Evolutionary conservation across 1,284 basidiomycete genomes (phyloP).

Genomic region (Dichomitus squalens): DNA sequence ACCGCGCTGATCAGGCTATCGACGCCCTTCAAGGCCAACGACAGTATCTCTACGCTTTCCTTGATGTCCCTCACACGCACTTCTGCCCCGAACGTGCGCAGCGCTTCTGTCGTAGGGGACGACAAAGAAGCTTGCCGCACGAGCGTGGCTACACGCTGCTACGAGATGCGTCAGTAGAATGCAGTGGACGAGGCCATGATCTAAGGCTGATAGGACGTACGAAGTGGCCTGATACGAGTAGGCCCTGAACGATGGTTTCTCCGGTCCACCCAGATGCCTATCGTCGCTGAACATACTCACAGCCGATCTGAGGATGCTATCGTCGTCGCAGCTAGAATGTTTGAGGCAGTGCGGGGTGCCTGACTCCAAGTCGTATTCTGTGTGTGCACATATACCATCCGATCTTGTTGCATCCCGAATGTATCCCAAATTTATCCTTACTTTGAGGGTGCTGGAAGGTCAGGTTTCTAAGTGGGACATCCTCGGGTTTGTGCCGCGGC

Average conservation of each 20-base stretch:
- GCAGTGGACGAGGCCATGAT: background rate
- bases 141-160: conserved; percentile 12
- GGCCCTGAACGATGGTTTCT: conserved; percentile 11
- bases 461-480: too few species aligned
- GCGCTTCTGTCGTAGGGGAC: conserved; percentile 10
- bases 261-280: conserved; percentile 25
- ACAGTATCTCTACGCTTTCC: conserved; percentile 15
- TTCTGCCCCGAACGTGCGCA: conserved; percentile 16
- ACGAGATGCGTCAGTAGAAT: background rate
- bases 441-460: too few species aligned
- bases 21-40: conserved; percentile 17
- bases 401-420: too few species aligned
- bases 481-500: too few species aligned
- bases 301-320: too few species aligned
- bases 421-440: too few species aligned
- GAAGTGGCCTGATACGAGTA: conserved; percentile 11
- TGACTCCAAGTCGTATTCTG: too few species aligned
- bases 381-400: too few species aligned
- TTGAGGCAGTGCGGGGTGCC: too few species aligned
- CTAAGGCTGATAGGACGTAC: background rate
- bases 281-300: background rate
- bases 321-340: too few species aligned
- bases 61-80: conserved; percentile 21
- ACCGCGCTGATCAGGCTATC: conserved; percentile 21
- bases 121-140: conserved; percentile 13